These are phyloP conservation scores for Mortierella sp. DNA, from an alignment of 371 early-diverging fungal genomes.

Conservation along the genomic window DNA sequence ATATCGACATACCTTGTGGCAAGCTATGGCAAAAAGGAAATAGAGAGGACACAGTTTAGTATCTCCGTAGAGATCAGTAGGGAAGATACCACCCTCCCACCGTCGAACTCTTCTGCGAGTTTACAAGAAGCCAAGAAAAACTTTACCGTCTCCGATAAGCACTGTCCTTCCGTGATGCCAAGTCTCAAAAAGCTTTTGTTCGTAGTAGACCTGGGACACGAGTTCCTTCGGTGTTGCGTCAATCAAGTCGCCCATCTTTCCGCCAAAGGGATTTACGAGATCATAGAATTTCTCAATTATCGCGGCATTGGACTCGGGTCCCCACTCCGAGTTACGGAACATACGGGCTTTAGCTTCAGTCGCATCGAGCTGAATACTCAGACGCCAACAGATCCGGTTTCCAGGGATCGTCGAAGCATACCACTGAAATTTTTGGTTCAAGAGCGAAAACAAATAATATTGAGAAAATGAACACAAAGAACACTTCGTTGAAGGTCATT, in stretches of 20 bases:
- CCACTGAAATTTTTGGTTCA: slow-evolving; percentile 2
- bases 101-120: no score
- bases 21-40: no score
- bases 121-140: no score
- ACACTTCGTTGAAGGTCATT: neutral
- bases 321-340: slow-evolving; percentile 31
- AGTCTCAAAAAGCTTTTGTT: slow-evolving; percentile 34
- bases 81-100: no score
- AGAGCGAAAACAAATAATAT: neutral
- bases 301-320: neutral
- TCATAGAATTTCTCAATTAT: slow-evolving; percentile 11
- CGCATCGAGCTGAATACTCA: neutral
- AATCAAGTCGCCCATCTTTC: slow-evolving; percentile 21
- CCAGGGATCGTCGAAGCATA: slow-evolving; percentile 2
- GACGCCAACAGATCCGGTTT: slow-evolving; percentile 20
- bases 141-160: slow-evolving; percentile 36
- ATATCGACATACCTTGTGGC: no score
- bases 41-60: slow-evolving; percentile 4
- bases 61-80: no score
- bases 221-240: slow-evolving; percentile 16
- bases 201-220: slow-evolving; percentile 26
- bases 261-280: slow-evolving; percentile 2
- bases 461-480: neutral
- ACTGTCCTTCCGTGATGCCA: slow-evolving; percentile 25
- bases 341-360: neutral